Conservation (phyloP, 2,329 filamentous ascomycete genomes). For the Venturia asperata region DNA sequence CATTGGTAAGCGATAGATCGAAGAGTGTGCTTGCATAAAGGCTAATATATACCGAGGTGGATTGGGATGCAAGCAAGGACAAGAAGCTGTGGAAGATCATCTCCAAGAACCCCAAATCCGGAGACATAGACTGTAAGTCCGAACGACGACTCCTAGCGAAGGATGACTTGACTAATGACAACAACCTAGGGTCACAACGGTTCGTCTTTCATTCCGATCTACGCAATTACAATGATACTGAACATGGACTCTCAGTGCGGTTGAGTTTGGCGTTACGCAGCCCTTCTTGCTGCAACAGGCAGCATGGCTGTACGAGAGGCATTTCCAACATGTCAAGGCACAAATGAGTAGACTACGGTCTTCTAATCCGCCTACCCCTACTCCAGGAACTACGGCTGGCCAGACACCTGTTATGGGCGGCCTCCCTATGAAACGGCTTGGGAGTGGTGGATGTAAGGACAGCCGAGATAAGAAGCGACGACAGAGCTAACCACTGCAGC, state of each 20-base stretch:
- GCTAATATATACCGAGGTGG: slow-evolving; percentile 50
- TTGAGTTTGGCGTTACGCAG: slow-evolving; percentile 74
- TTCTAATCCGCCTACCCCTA: slow-evolving; percentile 51
- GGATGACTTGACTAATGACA: neutral
- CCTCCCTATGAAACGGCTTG: slow-evolving; percentile 45
- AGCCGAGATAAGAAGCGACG: neutral
- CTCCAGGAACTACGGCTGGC: slow-evolving; percentile 39
- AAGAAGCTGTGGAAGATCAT: slow-evolving; percentile 84
- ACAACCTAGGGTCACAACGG: slow-evolving; percentile 14
- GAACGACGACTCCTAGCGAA: neutral
- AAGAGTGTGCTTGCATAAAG: neutral
- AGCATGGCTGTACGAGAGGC: slow-evolving; percentile 85
- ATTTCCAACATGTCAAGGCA: slow-evolving; percentile 80
- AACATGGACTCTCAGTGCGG: slow-evolving; percentile 47
- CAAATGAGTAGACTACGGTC: slow-evolving; percentile 73
- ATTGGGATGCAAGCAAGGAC: slow-evolving; percentile 85
- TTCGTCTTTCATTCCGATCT: neutral
- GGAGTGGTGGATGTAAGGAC: slow-evolving; percentile 39
- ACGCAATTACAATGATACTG: neutral
- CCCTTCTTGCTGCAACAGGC: slow-evolving; percentile 89
- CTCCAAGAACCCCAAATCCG: slow-evolving; percentile 69
- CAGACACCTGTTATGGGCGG: slow-evolving; percentile 25
- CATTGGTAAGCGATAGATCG: slow-evolving; percentile 55
- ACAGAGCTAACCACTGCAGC: slow-evolving; percentile 22
- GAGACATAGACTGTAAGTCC: slow-evolving; percentile 66